phyloP scores from a whole-genome alignment of 2,329 filamentous ascomycete species.

The Fusarium globosum region DNA sequence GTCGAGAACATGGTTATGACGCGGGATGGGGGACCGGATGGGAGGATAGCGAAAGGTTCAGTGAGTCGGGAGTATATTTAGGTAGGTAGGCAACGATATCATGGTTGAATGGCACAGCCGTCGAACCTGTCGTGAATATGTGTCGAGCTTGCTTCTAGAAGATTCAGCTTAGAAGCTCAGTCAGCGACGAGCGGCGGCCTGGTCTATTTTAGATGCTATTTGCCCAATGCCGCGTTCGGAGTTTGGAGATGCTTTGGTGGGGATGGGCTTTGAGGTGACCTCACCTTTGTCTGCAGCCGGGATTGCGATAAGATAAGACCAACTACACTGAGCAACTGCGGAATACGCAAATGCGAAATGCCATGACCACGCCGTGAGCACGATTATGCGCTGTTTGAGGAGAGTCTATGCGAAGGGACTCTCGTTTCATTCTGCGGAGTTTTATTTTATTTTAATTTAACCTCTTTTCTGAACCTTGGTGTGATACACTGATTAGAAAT shows the following conservation, averaged over 20 bases:
- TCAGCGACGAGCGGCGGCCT: conserved; percentile 36
- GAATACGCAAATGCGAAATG: conserved; percentile 29
- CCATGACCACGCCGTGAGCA: background rate
- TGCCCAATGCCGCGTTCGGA: conserved; percentile 32
- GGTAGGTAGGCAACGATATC: conserved; percentile 12
- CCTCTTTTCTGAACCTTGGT: background rate
- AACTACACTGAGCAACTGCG: conserved; percentile 18
- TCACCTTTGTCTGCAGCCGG: conserved; percentile 18
- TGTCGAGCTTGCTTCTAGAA: conserved; percentile 40
- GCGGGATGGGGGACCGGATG: background rate
- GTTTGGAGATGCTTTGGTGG: conserved; percentile 39
- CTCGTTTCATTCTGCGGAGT: background rate
- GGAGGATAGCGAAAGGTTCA: conserved; percentile 1
- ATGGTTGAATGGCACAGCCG: conserved; percentile 20
- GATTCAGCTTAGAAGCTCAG: conserved; percentile 42
- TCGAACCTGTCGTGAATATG: conserved; percentile 10
- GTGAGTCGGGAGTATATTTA: conserved; percentile 11
- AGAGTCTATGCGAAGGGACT: background rate
- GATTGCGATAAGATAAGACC: conserved; percentile 37
- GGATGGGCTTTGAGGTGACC: conserved; percentile 41
- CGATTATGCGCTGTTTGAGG: conserved; percentile 17
- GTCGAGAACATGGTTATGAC: conserved; percentile 79
- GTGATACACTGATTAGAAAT: background rate
- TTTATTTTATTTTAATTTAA: background rate
- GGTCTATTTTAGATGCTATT: conserved; percentile 32